Base-by-base conservation (phyloP, 2,329 filamentous ascomycete species). In the Pyricularia pennisetigena region DNA sequence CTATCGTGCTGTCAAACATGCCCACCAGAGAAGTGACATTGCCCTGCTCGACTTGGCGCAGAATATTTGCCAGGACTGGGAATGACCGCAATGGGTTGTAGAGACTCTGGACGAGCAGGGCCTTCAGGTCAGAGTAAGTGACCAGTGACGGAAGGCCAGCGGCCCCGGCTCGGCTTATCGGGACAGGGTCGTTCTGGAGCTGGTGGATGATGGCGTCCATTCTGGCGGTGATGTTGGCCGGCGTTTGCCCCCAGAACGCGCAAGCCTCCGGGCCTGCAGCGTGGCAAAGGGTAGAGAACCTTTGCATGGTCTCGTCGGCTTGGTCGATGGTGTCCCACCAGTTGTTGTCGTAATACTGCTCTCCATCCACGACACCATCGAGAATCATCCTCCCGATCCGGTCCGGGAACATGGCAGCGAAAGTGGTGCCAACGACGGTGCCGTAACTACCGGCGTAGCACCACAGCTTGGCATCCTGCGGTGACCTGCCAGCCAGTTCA, bases 211-310 rank as follows among this genome's bases (percentile, higher is more conserved):
- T 14, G 59, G 24, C 59, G 26, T 62, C 59, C 59, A 28, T 16
- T 20, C 59, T 62, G 26, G 59, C 4, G 24, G 59, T 62, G 59
- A 62, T 61, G 57, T 61, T 23, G 59, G 24, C 59, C 29, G 59
- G 26, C 1, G 59, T 28, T 14, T 4, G 59, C 10, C 59, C 57
- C 57, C 57, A 61, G 23, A 61, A 61, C 10, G 57, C 7, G 9
- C 57, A 61, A 4, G n/a, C 23, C 1, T 61, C 57, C 1, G 57
- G 23, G 16, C 57, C 57, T 23, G 57, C 57, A 8, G 57, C 76
- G 68, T 78, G 80, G 72, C 85, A 87, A 57, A 78, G 79, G 64
- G 76, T 72, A 70, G 81, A 84, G 72, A 86, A 85, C 57, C 72
- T 76, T 2, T 76, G 75, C 68, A 82, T 78, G n/a, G 81, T 77